These are phyloP conservation scores for Pseudonitzschia multistriata DNA, from an alignment of 108 stramenopile species.

Conservation along the genomic window DNA sequence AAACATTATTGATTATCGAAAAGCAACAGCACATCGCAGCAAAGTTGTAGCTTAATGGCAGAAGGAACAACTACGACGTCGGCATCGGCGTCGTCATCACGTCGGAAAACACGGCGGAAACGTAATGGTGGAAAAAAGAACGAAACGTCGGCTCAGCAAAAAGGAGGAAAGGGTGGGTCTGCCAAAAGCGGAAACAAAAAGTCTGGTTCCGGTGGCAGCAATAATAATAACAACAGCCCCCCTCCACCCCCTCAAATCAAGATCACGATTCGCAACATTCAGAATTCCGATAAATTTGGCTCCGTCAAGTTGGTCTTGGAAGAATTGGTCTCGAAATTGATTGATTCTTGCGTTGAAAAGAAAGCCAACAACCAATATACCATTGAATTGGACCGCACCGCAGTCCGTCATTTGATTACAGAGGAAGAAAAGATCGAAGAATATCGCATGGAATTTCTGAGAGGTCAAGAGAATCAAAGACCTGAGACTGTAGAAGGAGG, in stretches of 20 bases:
- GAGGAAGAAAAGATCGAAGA: slow-evolving; percentile 24
- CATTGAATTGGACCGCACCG: slow-evolving; percentile 26
- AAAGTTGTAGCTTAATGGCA: background rate
- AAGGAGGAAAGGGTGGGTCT: background rate
- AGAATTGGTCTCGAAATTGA: slow-evolving; percentile 23
- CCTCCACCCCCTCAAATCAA: slow-evolving; percentile 41
- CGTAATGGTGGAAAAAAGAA: slow-evolving; percentile 1
- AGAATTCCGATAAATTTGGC: slow-evolving; percentile 33
- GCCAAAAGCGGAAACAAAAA: background rate
- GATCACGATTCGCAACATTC: slow-evolving; percentile 42
- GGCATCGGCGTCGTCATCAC: background rate
- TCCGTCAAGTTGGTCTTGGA: slow-evolving; percentile 27
- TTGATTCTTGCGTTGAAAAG: slow-evolving; percentile 20
- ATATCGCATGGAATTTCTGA: slow-evolving; percentile 16
- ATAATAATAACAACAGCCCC: background rate
- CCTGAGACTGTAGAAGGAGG: slow-evolving; percentile 2
- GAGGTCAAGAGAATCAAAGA: slow-evolving; percentile 13
- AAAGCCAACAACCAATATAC: slow-evolving; percentile 6
- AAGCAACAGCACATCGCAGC: background rate
- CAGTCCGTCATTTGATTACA: slow-evolving; percentile 24
- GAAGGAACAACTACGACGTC: background rate
- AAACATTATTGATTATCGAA: background rate
- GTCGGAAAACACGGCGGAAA: slow-evolving; percentile 13
- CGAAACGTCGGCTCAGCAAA: background rate
- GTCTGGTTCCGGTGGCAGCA: background rate